These are phyloP conservation scores for Parachaetomium inaequale DNA, from an alignment of 495 filamentous ascomycete species.

Conservation along the genomic window DNA sequence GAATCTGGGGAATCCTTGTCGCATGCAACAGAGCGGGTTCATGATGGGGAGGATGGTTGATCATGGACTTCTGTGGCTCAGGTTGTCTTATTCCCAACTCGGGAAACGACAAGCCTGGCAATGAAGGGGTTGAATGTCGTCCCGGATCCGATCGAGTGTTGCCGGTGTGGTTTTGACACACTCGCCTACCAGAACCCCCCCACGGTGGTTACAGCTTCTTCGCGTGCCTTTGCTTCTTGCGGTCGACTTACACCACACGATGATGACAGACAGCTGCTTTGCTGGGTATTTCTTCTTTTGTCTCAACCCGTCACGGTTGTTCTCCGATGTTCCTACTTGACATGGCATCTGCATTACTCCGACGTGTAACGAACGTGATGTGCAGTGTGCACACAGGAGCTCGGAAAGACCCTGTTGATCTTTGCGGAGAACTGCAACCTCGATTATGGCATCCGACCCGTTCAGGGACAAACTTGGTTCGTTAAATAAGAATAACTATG, in stretches of 20 bases:
- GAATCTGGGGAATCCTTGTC: conserved; percentile 24
- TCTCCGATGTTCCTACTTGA: neutral
- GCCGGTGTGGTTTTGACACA: too few species aligned
- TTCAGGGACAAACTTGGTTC: neutral
- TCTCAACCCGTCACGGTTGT: neutral
- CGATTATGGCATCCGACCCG: neutral
- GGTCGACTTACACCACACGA: neutral
- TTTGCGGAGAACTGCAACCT: neutral
- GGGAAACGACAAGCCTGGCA: too few species aligned
- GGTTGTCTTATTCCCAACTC: too few species aligned
- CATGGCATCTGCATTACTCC: neutral
- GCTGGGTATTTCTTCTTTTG: neutral
- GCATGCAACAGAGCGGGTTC: neutral
- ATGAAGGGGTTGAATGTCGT: too few species aligned
- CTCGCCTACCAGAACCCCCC: too few species aligned
- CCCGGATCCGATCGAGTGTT: too few species aligned
- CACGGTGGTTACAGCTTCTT: neutral
- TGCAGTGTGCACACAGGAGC: neutral
- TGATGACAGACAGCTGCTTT: neutral
- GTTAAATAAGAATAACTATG: neutral
- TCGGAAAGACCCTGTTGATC: neutral
- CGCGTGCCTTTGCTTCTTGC: neutral
- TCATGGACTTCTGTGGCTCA: neutral
- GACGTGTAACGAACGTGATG: neutral
- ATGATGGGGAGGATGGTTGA: neutral